Conservation (phyloP, 2,329 filamentous ascomycete species). For the Colletotrichum sublineola region DNA sequence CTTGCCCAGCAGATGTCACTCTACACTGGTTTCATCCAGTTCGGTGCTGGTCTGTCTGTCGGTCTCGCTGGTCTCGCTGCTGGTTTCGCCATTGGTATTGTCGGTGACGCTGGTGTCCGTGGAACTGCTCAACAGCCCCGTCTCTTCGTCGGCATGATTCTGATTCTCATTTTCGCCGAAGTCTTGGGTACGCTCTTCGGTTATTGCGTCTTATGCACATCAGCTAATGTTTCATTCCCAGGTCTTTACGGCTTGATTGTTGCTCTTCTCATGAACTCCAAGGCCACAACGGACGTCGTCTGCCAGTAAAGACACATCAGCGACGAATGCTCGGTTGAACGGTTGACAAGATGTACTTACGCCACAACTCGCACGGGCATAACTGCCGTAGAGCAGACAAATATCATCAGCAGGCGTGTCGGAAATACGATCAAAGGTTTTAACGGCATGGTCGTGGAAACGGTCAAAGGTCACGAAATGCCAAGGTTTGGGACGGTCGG, state of each 20-base stretch:
- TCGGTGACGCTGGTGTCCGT: conserved; percentile 89
- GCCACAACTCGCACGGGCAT: conserved; percentile 44
- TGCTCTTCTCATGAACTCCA: conserved; percentile 99
- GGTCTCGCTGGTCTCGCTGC: conserved; percentile 87
- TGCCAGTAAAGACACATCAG: conserved; percentile 64
- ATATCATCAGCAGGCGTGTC: conserved; percentile 43
- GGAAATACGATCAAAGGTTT: conserved; percentile 42
- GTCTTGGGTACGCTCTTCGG: conserved; percentile 80
- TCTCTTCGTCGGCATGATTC: conserved; percentile 96
- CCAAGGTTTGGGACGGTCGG: conserved; percentile 42
- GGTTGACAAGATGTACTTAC: conserved; percentile 55
- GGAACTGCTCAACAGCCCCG: conserved; percentile 87
- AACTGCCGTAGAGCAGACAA: conserved; percentile 44
- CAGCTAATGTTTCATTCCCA: conserved; percentile 52
- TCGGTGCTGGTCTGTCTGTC: conserved; percentile 85
- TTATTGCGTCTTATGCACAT: background rate
- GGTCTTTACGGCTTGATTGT: conserved; percentile 99
- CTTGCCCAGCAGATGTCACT: conserved; percentile 79
- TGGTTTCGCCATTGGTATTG: conserved; percentile 89
- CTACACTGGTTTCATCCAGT: conserved; percentile 87
- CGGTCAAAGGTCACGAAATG: conserved; percentile 40
- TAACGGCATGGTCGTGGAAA: conserved; percentile 45
- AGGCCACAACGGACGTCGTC: conserved; percentile 74
- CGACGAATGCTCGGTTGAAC: conserved; percentile 44
- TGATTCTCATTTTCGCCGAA: conserved; percentile 99